Base-by-base conservation (phyloP, 2,329 filamentous ascomycete species). In the Penicillium olsonii region DNA sequence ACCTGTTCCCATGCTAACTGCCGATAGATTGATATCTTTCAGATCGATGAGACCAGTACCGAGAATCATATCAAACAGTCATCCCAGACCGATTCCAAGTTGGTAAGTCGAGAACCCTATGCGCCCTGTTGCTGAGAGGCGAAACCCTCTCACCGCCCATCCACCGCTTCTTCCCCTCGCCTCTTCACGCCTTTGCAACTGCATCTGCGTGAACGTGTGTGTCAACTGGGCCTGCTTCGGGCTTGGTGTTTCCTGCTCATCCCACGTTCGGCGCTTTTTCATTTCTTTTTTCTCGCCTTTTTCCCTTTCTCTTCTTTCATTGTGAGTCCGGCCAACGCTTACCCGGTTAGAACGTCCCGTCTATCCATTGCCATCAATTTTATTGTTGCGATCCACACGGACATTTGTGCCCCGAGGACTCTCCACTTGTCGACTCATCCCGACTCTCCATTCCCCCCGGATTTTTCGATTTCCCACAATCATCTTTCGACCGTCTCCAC, bases 101-200 rank as follows among this genome's bases (percentile, higher is more conserved):
- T 24, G 45, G 45, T 48, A 44, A 12, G 45, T 38, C 9, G n/a
- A n/a, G n/a, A n/a, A n/a, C n/a, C n/a, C n/a, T n/a, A n/a, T n/a
- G n/a, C n/a, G n/a, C n/a, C n/a, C n/a, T n/a, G n/a, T n/a, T n/a
- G n/a, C n/a, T n/a, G n/a, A n/a, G n/a, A n/a, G n/a, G n/a, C n/a
- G n/a, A n/a, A n/a, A 41, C 48, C 17, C 12, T 38, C n/a, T 56
- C 45, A 55, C 44, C 46, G 53, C 52, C 43, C 46, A 22, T 48
- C 54, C 59, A 56, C 59, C 52, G 53, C 54, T 52, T 56, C 40
- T 60, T 55, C 33, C 44, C 44, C 37, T 35, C 42, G 33, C 7
- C 17, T 40, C 40, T 42, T 43, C 51, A 52, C 43, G 17, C 34
- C 33, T 45, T 41, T 34, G 24, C 38, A 24, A n/a, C 20, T 37